These are phyloP conservation scores for Blepharisma stoltei DNA, from an alignment of 73 alveolate species.

Conservation along the genomic window DNA sequence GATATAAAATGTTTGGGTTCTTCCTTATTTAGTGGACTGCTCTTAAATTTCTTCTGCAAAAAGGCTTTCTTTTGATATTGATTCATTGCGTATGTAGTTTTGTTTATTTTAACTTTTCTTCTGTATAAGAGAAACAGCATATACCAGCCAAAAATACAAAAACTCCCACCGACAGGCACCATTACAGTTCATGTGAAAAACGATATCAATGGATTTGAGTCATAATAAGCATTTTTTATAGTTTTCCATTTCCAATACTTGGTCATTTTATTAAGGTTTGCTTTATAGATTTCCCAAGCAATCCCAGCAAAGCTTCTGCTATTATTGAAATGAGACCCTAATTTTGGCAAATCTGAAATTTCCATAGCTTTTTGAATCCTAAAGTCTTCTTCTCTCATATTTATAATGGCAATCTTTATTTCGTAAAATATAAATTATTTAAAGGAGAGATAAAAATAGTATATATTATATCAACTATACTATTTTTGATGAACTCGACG, in stretches of 20 bases:
- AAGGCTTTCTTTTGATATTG: slow-evolving; percentile 28
- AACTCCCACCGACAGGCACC: slow-evolving; percentile 26
- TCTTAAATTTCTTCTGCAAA: slow-evolving; percentile 1
- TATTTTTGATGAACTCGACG: too few relatives aligned
- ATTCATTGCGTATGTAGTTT: background rate
- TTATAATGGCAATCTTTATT: too few relatives aligned
- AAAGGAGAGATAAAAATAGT: too few relatives aligned
- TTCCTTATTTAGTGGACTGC: background rate
- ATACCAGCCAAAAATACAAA: slow-evolving; percentile 24
- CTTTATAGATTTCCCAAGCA: background rate
- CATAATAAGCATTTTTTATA: background rate
- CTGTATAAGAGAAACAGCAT: background rate
- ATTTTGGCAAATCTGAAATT: slow-evolving; percentile 5
- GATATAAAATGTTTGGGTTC: too few relatives aligned
- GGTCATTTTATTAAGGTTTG: background rate
- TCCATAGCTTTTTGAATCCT: background rate
- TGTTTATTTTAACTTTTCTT: slow-evolving; percentile 11
- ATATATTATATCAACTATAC: too few relatives aligned
- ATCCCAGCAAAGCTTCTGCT: background rate
- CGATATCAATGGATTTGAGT: background rate
- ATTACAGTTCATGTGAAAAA: slow-evolving; percentile 19
- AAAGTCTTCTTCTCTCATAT: background rate
- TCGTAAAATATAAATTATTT: too few relatives aligned
- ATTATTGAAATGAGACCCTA: background rate
- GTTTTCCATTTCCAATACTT: background rate